These are phyloP conservation scores for Zoysia japonica DNA, from an alignment of 176 grass and related monocot genomes.

Conservation along the genomic window DNA sequence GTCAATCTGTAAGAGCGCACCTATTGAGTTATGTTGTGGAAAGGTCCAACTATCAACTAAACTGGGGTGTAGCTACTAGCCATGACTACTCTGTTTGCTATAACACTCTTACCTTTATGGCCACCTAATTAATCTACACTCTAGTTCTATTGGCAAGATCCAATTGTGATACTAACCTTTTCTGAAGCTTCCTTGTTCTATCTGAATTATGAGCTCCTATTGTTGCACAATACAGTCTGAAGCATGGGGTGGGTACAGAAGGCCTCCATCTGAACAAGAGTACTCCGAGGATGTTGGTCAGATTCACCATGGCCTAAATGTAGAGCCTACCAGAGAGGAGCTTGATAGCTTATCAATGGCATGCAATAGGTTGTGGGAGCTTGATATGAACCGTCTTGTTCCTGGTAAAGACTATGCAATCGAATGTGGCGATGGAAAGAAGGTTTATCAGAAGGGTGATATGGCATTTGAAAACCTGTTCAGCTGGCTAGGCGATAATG, in stretches of 20 bases:
- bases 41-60: not conserved
- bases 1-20: not conserved
- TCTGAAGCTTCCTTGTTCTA: conserved; percentile 32
- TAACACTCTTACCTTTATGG: not conserved
- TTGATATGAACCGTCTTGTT: conserved; percentile 76
- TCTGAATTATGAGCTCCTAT: conserved; percentile 37
- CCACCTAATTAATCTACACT: not conserved
- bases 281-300: conserved; percentile 62
- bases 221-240: conserved; percentile 51
- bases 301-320: conserved; percentile 55
- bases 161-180: not conserved
- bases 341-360: conserved; percentile 75
- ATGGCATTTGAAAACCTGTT: conserved; percentile 75
- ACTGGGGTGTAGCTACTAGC: not conserved
- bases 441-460: conserved; percentile 86
- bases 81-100: not conserved
- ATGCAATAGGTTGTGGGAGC: conserved; percentile 75
- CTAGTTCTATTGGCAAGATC: conserved; percentile 15
- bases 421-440: conserved; percentile 81
- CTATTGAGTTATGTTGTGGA: not conserved
- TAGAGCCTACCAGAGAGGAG: conserved; percentile 78
- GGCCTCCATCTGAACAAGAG: conserved; percentile 71
- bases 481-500: conserved; percentile 61
- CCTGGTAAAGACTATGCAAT: conserved; percentile 87
- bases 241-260: conserved; percentile 73